These are phyloP conservation scores for Ceriops decandra DNA, from an alignment of 345 rosid genomes.

Conservation along the genomic window DNA sequence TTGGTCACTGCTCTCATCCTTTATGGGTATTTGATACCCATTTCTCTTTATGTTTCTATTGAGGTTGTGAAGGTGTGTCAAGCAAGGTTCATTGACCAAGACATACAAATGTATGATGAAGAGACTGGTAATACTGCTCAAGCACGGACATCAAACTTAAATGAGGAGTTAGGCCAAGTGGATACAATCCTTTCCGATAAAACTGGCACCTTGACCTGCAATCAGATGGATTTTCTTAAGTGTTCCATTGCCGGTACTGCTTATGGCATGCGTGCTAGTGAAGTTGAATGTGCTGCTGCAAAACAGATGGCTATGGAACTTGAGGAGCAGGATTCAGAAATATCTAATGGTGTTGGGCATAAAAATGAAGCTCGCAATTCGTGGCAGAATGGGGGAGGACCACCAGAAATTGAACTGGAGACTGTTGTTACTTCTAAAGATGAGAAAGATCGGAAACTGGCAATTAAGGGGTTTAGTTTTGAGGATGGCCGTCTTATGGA, in stretches of 20 bases:
- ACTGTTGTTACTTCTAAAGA: slow-evolving; percentile 45
- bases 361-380: slow-evolving; percentile 28
- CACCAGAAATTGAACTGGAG: slow-evolving; percentile 74
- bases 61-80: slow-evolving; percentile 24
- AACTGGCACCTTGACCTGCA: slow-evolving; percentile 27
- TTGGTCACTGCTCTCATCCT: slow-evolving; percentile 12
- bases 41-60: slow-evolving; percentile 24
- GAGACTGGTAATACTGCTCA: slow-evolving; percentile 11
- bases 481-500: slow-evolving; percentile 80
- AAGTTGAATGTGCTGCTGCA: slow-evolving; percentile 16
- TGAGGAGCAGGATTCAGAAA: slow-evolving; percentile 55
- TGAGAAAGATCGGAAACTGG: slow-evolving; percentile 38
- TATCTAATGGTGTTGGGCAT: slow-evolving; percentile 29
- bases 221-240: slow-evolving; percentile 26
- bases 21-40: slow-evolving; percentile 24
- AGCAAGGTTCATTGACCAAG: slow-evolving; percentile 20
- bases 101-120: slow-evolving; percentile 20
- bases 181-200: slow-evolving; percentile 17
- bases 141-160: slow-evolving; percentile 21
- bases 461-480: slow-evolving; percentile 81
- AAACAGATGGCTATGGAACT: slow-evolving; percentile 80
- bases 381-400: slow-evolving; percentile 37
- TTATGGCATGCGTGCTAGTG: slow-evolving; percentile 15
- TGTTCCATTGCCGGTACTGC: slow-evolving; percentile 23
- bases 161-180: slow-evolving; percentile 28